Evolutionary conservation across 1,139 yeast genomes (phyloP).

Genomic region (Diutina siamensis): DNA sequence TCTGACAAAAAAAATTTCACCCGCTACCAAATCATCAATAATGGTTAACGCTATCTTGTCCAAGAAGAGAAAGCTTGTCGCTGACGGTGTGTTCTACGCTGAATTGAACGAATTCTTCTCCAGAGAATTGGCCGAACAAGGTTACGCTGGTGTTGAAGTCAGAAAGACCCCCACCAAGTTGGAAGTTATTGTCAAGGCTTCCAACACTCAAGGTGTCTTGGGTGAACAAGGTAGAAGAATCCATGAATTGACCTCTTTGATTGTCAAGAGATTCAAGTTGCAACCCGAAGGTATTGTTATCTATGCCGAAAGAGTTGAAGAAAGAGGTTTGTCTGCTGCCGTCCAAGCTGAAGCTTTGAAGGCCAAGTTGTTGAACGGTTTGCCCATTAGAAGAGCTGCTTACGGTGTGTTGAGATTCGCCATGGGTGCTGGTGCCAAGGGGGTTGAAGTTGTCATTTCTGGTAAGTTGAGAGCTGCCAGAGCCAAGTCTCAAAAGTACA

Average conservation of each 20-base stretch:
- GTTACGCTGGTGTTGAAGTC: slow-evolving; percentile 99
- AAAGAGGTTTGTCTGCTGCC: slow-evolving; percentile 98
- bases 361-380: slow-evolving; percentile 96
- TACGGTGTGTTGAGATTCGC: slow-evolving; percentile 99
- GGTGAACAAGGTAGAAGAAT: slow-evolving; percentile 99
- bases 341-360: slow-evolving; percentile 99
- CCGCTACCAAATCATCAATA: slow-evolving; percentile 4
- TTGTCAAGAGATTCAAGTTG: slow-evolving; percentile 98
- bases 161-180: slow-evolving; percentile 97
- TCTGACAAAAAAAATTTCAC: not conserved
- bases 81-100: slow-evolving; percentile 99
- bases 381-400: slow-evolving; percentile 99
- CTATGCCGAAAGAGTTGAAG: slow-evolving; percentile 99
- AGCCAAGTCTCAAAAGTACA: slow-evolving; percentile 99
- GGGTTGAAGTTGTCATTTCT: slow-evolving; percentile 98
- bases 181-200: slow-evolving; percentile 97
- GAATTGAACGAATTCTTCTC: slow-evolving; percentile 99
- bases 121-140: slow-evolving; percentile 99
- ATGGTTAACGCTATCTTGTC: slow-evolving; percentile 13
- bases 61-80: slow-evolving; percentile 22
- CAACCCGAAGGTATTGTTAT: slow-evolving; percentile 89
- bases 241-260: slow-evolving; percentile 95
- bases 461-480: slow-evolving; percentile 99
- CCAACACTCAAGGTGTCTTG: slow-evolving; percentile 97
- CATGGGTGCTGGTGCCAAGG: slow-evolving; percentile 99